phyloP scores from a whole-genome alignment of 108 stramenopile species.

The Nannochloropsis salina region DNA sequence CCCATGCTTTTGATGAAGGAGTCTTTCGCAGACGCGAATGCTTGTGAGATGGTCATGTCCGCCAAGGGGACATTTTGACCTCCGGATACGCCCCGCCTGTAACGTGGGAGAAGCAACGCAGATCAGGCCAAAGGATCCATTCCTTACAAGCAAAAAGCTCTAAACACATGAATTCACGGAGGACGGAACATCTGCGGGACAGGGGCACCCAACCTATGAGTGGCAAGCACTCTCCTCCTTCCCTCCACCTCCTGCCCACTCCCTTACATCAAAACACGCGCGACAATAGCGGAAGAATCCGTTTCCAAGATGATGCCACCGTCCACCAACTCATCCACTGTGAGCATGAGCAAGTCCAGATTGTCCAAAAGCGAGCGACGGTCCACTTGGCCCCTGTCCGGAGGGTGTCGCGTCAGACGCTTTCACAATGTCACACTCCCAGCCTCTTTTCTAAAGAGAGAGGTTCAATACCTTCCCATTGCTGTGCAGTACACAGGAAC shows the following conservation, averaged over 20 bases:
- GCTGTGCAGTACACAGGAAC: neutral
- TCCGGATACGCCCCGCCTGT: neutral
- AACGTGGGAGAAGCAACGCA: neutral
- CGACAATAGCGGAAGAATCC: conserved; percentile 49
- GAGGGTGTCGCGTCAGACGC: neutral
- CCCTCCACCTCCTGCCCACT: conserved; percentile 29
- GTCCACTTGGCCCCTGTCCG: conserved; percentile 35
- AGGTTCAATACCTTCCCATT: too few species aligned
- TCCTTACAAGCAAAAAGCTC: neutral
- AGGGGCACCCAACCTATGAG: conserved; percentile 13
- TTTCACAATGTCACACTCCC: too few species aligned
- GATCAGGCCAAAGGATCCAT: neutral
- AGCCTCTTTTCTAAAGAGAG: too few species aligned
- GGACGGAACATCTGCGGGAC: neutral
- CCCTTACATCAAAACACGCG: conserved; percentile 55
- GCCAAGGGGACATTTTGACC: neutral
- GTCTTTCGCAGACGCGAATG: conserved; percentile 45
- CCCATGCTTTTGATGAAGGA: conserved; percentile 52
- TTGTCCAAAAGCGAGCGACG: conserved; percentile 55
- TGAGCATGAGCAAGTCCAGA: conserved; percentile 52
- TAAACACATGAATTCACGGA: neutral
- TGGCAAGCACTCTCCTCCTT: conserved; percentile 19
- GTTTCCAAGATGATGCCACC: conserved; percentile 53
- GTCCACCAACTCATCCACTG: conserved; percentile 56
- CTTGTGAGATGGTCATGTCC: conserved; percentile 31